A percentile compares a stretch with the other conserved stretches of the same genome.
These are phyloP conservation scores for Hydrangea macrophylla DNA, from an alignment of 148 eudicot species.

Conservation along the genomic window DNA sequence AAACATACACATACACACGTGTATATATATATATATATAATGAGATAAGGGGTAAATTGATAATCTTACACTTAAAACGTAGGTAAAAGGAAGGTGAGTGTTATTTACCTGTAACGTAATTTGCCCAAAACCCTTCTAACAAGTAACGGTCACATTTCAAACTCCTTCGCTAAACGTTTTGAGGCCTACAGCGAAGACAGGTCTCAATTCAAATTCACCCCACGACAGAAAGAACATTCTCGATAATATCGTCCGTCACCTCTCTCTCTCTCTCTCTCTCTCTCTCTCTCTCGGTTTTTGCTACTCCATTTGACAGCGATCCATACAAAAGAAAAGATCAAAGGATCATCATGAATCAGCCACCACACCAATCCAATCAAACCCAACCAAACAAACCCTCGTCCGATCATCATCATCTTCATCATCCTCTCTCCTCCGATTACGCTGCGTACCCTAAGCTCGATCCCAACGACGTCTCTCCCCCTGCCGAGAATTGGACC, in stretches of 20 bases:
- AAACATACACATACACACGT: no score
- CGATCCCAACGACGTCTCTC: constrained; percentile 64
- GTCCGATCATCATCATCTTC: constrained; percentile 10
- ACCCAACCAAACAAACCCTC: not conserved
- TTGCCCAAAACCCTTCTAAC: no score
- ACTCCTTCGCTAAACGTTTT: no score
- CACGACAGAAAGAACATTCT: not conserved
- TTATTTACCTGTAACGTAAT: no score
- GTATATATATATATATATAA: no score
- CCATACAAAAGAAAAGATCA: no score
- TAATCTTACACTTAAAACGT: no score
- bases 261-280: constrained; percentile 1
- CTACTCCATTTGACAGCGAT: not conserved
- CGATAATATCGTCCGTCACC: not conserved
- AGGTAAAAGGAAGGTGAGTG: no score
- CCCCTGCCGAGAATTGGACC: constrained; percentile 37
- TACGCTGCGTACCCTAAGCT: constrained; percentile 87
- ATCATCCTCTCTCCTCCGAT: constrained; percentile 37
- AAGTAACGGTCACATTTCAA: no score
- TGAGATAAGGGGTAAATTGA: no score
- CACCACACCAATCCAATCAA: constrained; percentile 6
- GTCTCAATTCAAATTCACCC: constrained; percentile 6
- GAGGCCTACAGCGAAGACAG: no score
- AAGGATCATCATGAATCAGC: not conserved
- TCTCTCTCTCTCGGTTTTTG: constrained; percentile 3